Evolutionary conservation across 192 early-diverging fungal species (phyloP).

Genomic region (Linnemannia zychae): DNA sequence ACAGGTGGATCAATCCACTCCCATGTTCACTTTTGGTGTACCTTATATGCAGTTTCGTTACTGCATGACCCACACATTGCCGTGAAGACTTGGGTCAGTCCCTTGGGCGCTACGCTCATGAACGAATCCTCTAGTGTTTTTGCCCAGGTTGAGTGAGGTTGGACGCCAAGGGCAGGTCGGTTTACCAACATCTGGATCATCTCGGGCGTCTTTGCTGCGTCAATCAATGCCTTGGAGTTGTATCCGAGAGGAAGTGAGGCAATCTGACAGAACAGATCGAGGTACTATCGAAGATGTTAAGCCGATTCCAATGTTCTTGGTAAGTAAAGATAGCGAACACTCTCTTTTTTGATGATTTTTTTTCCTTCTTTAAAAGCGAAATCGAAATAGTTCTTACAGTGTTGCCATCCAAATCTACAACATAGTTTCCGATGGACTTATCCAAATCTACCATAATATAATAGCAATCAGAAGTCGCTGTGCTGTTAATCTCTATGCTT

Average conservation of each 20-base stretch:
- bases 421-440: slow-evolving; percentile 80
- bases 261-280: slow-evolving; percentile 82
- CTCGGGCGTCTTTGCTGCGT: slow-evolving; percentile 64
- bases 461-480: not conserved
- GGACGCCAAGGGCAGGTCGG: slow-evolving; percentile 75
- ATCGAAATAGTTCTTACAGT: slow-evolving; percentile 37
- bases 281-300: slow-evolving; percentile 19
- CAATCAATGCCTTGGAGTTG: slow-evolving; percentile 72
- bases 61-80: slow-evolving; percentile 81
- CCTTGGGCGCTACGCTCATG: slow-evolving; percentile 75
- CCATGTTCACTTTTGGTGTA: slow-evolving; percentile 3
- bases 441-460: slow-evolving; percentile 61
- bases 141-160: slow-evolving; percentile 74
- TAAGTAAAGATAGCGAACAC: not conserved
- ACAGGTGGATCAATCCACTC: not conserved
- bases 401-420: slow-evolving; percentile 82
- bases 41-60: slow-evolving; percentile 82
- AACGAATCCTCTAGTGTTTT: slow-evolving; percentile 70
- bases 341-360: not conserved
- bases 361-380: not conserved
- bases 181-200: slow-evolving; percentile 77
- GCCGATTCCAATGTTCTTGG: not conserved
- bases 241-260: slow-evolving; percentile 82
- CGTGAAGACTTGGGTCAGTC: slow-evolving; percentile 79
- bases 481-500: too few relatives aligned